Evolutionary conservation across 2,329 filamentous ascomycete species (phyloP).

Genomic region (Onygenales sp.): DNA sequence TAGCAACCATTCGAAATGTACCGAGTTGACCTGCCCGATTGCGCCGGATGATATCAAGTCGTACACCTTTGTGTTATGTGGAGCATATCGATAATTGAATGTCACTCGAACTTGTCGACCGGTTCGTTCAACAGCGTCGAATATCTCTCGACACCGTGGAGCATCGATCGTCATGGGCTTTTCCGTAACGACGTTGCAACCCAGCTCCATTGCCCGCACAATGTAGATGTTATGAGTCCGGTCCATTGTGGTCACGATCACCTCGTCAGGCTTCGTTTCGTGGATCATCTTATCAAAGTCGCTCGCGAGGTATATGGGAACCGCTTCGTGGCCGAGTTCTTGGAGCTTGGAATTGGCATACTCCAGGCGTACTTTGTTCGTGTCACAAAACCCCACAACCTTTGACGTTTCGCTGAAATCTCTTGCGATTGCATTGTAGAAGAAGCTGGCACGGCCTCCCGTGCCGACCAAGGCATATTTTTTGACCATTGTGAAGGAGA

Average conservation of each 20-base stretch:
- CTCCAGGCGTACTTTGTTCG: slow-evolving; percentile 51
- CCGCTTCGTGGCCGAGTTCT: slow-evolving; percentile 35
- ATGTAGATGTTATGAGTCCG: slow-evolving; percentile 54
- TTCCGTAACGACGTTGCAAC: slow-evolving; percentile 53
- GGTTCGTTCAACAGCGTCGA: slow-evolving; percentile 45
- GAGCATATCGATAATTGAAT: slow-evolving; percentile 57
- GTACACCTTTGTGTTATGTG: slow-evolving; percentile 54
- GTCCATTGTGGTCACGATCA: slow-evolving; percentile 56
- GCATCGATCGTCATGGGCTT: slow-evolving; percentile 58
- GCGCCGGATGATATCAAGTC: slow-evolving; percentile 45
- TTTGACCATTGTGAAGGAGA: background rate
- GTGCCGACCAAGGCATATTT: slow-evolving; percentile 49
- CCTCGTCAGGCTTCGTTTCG: slow-evolving; percentile 49
- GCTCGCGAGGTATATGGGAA: slow-evolving; percentile 46
- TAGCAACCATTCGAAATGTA: slow-evolving; percentile 57
- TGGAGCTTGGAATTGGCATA: slow-evolving; percentile 45
- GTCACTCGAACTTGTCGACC: slow-evolving; percentile 45
- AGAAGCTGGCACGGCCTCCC: slow-evolving; percentile 51
- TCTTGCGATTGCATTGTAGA: slow-evolving; percentile 48
- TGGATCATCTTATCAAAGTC: slow-evolving; percentile 50
- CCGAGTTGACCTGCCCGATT: slow-evolving; percentile 48
- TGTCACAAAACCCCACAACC: slow-evolving; percentile 51
- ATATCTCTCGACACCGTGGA: slow-evolving; percentile 45
- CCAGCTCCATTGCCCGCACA: slow-evolving; percentile 48
- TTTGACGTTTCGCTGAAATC: slow-evolving; percentile 43